These are phyloP conservation scores for Mortierella sp. DNA, from an alignment of 371 early-diverging fungal genomes.

Conservation along the genomic window DNA sequence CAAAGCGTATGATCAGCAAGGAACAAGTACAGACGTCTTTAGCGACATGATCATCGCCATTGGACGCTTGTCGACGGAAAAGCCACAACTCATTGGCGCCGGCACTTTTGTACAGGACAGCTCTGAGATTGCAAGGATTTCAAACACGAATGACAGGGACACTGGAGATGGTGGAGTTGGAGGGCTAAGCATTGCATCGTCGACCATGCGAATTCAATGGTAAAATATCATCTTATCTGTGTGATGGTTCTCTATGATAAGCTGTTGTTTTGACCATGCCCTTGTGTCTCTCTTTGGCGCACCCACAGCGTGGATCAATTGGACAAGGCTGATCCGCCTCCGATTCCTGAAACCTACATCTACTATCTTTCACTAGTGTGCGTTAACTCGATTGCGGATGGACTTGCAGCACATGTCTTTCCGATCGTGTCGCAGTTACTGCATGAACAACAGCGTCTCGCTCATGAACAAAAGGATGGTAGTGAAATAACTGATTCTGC, in stretches of 20 bases:
- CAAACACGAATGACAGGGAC: conserved; percentile 36
- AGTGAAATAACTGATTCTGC: conserved; percentile 5
- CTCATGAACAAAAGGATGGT: conserved; percentile 18
- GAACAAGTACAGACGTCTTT: conserved; percentile 79
- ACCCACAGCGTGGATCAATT: conserved; percentile 88
- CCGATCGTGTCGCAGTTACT: conserved; percentile 65
- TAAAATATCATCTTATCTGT: conserved; percentile 33
- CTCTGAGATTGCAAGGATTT: conserved; percentile 22
- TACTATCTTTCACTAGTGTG: conserved; percentile 80
- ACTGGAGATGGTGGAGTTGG: conserved; percentile 36
- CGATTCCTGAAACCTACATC: conserved; percentile 88
- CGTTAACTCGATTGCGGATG: conserved; percentile 76
- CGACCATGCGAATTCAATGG: conserved; percentile 83
- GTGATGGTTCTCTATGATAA: neutral
- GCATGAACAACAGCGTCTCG: conserved; percentile 35
- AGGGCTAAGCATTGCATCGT: conserved; percentile 59
- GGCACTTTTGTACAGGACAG: conserved; percentile 58
- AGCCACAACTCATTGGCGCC: conserved; percentile 73
- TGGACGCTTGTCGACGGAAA: conserved; percentile 83
- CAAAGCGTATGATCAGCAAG: conserved; percentile 76
- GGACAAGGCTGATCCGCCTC: conserved; percentile 92
- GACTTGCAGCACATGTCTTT: conserved; percentile 73
- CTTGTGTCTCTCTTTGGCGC: neutral
- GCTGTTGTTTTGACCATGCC: neutral
- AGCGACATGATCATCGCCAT: conserved; percentile 84